Evolutionary conservation across 495 filamentous ascomycete genomes (phyloP), one percentile per base, ranked within the genome.

Genomic region (Platismatia glauca): DNA sequence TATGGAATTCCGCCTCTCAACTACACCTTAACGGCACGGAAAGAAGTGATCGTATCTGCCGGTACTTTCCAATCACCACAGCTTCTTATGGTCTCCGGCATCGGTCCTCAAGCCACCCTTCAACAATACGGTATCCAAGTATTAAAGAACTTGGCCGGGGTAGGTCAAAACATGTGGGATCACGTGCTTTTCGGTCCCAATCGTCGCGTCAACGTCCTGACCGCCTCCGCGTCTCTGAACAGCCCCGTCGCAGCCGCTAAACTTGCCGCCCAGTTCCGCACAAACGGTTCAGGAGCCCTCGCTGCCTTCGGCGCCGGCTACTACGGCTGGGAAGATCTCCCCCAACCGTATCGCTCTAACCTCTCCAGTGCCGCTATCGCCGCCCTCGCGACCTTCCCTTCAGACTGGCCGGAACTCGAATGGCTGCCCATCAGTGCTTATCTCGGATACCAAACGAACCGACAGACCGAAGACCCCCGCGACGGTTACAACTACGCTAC

Each of bases 331-430:
- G 76, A 77, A 64, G 73, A 73, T 39, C 24, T 75, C 33, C 74
- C 75, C 5, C 41, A 66, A 20, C 38, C 62, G 20, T 65, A 69
- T 35, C 67, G 71, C 46, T 22, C 35, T n/a, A 65, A 41, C 16
- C 56, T 71, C 38, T 44, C 57, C 58, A 67, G 60, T 52, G 15
- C 24, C 9, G 59, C 66, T 6, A 16, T 59, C 4, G 39, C 20
- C 1, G 65, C 62, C 56, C 68, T 80, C 16, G 55, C 53, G 12
- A 35, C 55, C 27, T 74, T 76, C 50, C 76, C 78, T 1, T 57
- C 64, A 1, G 79, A 82, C 64, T 82, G 78, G 78, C 80, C 79
- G 1, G 80, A 83, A 52, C 60, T 81, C 13, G 78, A 81, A 64
- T 78, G 76, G 60, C 39, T 78, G 27, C n/a, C 64, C 18, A 60